A percentile compares a stretch with the other conserved stretches of the same genome.
phyloP scores from a whole-genome alignment of 2,329 filamentous ascomycete species.

The Penicillium psychrosexuale region DNA sequence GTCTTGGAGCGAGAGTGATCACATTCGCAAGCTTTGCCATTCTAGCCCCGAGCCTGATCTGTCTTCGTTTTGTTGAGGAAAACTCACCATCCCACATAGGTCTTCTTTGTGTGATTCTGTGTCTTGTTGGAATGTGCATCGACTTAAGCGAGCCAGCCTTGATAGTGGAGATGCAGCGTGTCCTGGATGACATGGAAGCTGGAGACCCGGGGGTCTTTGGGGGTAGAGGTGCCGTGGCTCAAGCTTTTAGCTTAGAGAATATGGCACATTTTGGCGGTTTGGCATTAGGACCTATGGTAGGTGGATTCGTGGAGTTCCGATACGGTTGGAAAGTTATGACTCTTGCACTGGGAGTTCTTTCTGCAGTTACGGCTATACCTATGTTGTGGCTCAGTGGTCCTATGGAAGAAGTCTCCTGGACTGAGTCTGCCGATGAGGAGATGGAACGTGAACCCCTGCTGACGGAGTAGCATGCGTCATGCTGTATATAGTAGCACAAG shows the following conservation, averaged over 20 bases:
- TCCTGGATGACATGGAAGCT: constrained; percentile 55
- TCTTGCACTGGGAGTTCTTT: constrained; percentile 24
- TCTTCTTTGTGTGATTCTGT: constrained; percentile 61
- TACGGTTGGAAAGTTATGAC: constrained; percentile 30
- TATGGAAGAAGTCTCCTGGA: background rate
- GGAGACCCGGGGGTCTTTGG: constrained; percentile 66
- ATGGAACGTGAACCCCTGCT: constrained; percentile 7
- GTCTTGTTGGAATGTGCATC: constrained; percentile 56
- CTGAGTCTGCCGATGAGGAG: constrained; percentile 9
- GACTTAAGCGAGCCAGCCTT: constrained; percentile 60
- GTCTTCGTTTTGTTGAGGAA: constrained; percentile 59
- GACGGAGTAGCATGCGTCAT: background rate
- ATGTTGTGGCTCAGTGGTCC: constrained; percentile 14
- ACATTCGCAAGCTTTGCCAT: constrained; percentile 54
- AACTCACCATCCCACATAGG: constrained; percentile 60
- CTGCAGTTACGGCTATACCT: constrained; percentile 21
- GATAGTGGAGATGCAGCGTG: constrained; percentile 65
- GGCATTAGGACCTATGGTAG: constrained; percentile 56
- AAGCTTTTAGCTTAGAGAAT: constrained; percentile 61
- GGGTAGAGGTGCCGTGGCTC: constrained; percentile 53
- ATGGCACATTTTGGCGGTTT: constrained; percentile 59
- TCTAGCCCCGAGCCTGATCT: constrained; percentile 58
- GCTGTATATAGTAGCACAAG: background rate
- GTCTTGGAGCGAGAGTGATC: constrained; percentile 61
- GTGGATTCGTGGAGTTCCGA: constrained; percentile 39